Evolutionary conservation across 495 filamentous ascomycete species (phyloP).

Genomic region (Aspergillus egyptiacus): DNA sequence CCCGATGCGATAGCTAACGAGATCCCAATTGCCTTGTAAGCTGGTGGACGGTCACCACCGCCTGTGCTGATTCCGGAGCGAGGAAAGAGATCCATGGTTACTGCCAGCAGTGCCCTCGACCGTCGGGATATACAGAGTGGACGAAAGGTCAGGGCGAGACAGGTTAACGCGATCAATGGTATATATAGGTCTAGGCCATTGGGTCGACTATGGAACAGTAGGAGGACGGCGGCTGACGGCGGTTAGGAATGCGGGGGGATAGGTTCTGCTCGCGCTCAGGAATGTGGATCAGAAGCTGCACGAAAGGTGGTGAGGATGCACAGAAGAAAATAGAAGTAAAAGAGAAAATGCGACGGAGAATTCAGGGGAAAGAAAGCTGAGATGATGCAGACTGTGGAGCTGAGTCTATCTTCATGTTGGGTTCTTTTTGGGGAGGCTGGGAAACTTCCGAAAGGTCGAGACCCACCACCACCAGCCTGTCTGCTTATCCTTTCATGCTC

Average conservation of each 20-base stretch:
- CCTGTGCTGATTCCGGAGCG: constrained; percentile 41
- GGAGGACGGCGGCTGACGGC: constrained; percentile 8
- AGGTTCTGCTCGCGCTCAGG: background rate
- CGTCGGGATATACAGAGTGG: background rate
- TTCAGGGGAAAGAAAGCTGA: constrained; percentile 5
- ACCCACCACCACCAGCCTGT: background rate
- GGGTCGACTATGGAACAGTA: constrained; percentile 10
- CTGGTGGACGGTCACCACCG: constrained; percentile 41
- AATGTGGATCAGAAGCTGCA: background rate
- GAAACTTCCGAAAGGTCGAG: background rate
- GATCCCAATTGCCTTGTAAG: constrained; percentile 86
- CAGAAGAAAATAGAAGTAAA: background rate
- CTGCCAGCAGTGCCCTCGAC: constrained; percentile 7
- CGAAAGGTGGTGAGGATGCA: background rate
- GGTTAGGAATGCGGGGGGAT: constrained; percentile 4
- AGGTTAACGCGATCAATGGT: background rate
- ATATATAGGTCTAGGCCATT: constrained; percentile 12
- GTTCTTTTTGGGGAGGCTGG: constrained; percentile 2
- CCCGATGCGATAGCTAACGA: constrained; percentile 82
- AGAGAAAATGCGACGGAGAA: background rate
- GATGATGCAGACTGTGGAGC: constrained; percentile 1
- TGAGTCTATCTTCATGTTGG: background rate
- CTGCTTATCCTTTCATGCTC: background rate
- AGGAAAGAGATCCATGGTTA: constrained; percentile 49
- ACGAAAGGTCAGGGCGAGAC: background rate